Evolutionary conservation across 345 rosid genomes (phyloP).

Genomic region (Brassica incana): DNA sequence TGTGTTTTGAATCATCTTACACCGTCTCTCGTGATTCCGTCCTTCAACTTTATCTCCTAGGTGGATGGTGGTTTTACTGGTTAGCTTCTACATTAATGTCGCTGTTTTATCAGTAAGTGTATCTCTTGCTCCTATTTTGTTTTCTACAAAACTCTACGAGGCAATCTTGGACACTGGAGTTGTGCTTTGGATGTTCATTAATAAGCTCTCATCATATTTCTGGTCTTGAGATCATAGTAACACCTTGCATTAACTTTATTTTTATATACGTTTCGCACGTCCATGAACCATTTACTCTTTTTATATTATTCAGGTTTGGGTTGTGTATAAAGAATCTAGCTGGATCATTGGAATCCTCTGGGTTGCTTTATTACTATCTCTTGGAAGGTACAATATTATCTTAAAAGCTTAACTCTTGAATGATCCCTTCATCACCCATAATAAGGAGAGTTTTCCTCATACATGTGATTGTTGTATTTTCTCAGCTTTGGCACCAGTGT

Average conservation of each 20-base stretch:
- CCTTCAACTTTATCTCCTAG: conserved; percentile 37
- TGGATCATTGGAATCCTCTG: conserved; percentile 64
- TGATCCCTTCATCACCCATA: background rate
- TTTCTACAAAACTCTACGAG: background rate
- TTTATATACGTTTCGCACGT: background rate
- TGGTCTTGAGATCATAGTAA: background rate
- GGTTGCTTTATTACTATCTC: conserved; percentile 67
- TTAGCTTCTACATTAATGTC: conserved; percentile 75
- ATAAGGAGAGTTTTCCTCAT: background rate
- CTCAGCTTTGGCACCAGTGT: conserved; percentile 71
- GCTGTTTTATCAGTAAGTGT: conserved; percentile 62
- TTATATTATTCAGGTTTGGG: conserved; percentile 61
- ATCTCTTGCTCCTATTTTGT: too few species aligned
- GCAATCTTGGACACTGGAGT: conserved; percentile 8
- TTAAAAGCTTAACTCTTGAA: conserved; percentile 2
- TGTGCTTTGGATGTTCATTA: background rate
- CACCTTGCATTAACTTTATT: background rate
- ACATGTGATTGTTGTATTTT: conserved; percentile 7
- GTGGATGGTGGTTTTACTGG: conserved; percentile 73
- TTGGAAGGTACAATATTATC: conserved; percentile 66
- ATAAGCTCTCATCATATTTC: background rate
- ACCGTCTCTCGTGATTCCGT: background rate
- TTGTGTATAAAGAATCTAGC: conserved; percentile 76
- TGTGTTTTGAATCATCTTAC: background rate
- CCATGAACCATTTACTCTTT: background rate